These are phyloP conservation scores for Trichoderma virens DNA, from an alignment of 495 filamentous ascomycete genomes.

Conservation along the genomic window DNA sequence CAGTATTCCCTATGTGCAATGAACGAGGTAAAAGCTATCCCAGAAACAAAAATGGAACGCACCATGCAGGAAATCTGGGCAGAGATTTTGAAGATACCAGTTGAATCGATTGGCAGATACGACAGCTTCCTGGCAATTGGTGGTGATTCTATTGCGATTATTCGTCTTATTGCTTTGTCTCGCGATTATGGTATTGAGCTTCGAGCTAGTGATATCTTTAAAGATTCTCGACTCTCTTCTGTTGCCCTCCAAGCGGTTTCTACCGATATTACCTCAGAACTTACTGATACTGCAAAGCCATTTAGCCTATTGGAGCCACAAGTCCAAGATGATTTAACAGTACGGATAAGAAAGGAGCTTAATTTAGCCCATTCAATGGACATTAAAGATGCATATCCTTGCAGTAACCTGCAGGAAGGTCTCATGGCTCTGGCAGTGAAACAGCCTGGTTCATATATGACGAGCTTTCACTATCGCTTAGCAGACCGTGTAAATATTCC, in stretches of 20 bases:
- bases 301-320: not conserved
- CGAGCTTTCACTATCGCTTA: conserved; percentile 35
- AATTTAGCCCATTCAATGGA: not conserved
- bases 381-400: conserved; percentile 27
- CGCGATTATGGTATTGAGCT: conserved; percentile 5
- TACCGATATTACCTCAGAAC: conserved; percentile 27
- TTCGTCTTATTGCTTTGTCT: conserved; percentile 24
- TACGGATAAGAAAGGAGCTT: not conserved
- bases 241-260: not conserved
- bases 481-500: conserved; percentile 28
- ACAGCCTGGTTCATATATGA: conserved; percentile 33
- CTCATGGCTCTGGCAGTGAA: conserved; percentile 38
- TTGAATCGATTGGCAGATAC: not conserved
- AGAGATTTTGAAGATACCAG: not conserved
- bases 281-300: not conserved
- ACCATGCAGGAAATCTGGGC: conserved; percentile 7
- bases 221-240: conserved; percentile 35
- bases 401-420: conserved; percentile 47
- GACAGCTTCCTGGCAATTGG: conserved; percentile 1
- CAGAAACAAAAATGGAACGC: conserved; percentile 9
- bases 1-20: not conserved
- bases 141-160: not conserved
- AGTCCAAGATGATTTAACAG: not conserved
- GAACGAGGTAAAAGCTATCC: not conserved
- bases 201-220: conserved; percentile 20